Evolutionary conservation across 345 rosid genomes (phyloP).

Genomic region (Salix koriyanagi): DNA sequence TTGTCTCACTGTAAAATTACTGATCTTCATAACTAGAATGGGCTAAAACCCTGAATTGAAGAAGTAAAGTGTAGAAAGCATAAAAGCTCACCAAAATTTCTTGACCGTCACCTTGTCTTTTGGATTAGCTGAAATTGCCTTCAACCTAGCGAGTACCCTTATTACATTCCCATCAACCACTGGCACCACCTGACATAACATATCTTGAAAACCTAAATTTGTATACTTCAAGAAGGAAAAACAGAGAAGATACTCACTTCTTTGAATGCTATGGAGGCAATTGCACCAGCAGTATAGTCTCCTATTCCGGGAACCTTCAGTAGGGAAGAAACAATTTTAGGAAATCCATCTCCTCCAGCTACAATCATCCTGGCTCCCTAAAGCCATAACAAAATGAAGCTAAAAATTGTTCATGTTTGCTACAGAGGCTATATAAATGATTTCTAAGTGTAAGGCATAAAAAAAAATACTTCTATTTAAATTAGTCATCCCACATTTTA

Average conservation of each 20-base stretch:
- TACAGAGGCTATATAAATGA: not conserved
- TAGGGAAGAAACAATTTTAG: constrained; percentile 41
- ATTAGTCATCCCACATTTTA: not conserved
- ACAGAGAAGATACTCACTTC: constrained; percentile 44
- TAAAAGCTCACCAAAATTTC: constrained; percentile 60
- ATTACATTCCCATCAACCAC: constrained; percentile 72
- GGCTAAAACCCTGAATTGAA: not conserved
- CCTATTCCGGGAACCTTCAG: constrained; percentile 68
- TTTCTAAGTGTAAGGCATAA: not conserved
- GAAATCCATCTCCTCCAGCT: constrained; percentile 46
- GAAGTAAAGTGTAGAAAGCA: not conserved
- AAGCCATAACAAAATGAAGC: not conserved
- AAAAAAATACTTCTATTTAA: not conserved
- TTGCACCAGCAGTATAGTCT: constrained; percentile 72
- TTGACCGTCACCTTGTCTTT: constrained; percentile 54
- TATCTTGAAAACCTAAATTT: constrained; percentile 5
- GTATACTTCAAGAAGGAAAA: constrained; percentile 7
- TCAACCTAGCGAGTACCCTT: constrained; percentile 67
- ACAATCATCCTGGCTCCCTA: constrained; percentile 71
- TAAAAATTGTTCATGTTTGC: not conserved
- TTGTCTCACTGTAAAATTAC: not conserved
- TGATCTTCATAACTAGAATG: not conserved
- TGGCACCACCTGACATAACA: constrained; percentile 53
- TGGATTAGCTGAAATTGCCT: constrained; percentile 79
- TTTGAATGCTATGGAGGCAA: constrained; percentile 67